phyloP scores from a whole-genome alignment of 441 rosid species.

The Brassica hybrid region DNA sequence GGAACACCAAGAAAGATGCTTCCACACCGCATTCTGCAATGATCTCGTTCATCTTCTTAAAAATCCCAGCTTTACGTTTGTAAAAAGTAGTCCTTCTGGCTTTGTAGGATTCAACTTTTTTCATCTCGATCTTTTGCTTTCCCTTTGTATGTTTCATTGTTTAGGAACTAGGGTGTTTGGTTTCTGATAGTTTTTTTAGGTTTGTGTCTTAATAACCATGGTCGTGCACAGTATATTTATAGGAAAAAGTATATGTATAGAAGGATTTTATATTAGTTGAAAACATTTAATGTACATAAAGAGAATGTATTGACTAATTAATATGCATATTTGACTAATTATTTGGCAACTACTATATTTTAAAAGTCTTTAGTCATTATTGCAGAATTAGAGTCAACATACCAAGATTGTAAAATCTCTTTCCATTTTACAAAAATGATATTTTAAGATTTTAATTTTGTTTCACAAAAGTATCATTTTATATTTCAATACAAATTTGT shows the following conservation, averaged over 20 bases:
- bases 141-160: conserved; percentile 31
- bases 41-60: conserved; percentile 49
- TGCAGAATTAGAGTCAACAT: neutral
- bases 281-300: neutral
- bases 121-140: conserved; percentile 48
- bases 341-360: neutral
- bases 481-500: neutral
- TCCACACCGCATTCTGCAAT: conserved; percentile 36
- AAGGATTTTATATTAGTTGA: neutral
- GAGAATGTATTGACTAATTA: neutral
- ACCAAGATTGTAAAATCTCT: neutral
- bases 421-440: neutral
- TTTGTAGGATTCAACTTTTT: conserved; percentile 38
- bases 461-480: neutral
- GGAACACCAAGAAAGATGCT: conserved; percentile 38
- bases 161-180: neutral
- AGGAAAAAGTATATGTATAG: neutral
- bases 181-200: conserved; percentile 4
- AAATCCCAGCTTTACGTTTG: conserved; percentile 45
- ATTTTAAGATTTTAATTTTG: neutral
- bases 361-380: neutral
- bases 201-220: neutral
- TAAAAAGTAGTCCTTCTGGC: conserved; percentile 47
- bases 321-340: neutral
- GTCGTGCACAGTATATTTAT: neutral